phyloP scores from a whole-genome alignment of 805 yeast genomes.

The Tetrapisispora iriomotensis region DNA sequence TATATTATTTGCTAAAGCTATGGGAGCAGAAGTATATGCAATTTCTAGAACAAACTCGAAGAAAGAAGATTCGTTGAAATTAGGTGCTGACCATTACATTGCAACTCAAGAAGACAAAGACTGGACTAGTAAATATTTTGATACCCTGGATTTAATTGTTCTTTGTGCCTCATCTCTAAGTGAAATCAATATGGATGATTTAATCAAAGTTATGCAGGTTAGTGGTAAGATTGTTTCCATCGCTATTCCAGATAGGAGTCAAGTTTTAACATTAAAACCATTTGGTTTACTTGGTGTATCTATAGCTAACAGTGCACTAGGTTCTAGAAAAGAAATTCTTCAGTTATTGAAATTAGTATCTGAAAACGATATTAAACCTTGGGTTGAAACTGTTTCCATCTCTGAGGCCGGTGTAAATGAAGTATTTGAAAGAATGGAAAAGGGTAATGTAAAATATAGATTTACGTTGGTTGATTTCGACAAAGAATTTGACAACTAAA shows the following conservation, averaged over 20 bases:
- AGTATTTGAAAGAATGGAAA: conserved; percentile 39
- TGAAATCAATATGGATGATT: conserved; percentile 31
- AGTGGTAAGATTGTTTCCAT: conserved; percentile 31
- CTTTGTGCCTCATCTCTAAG: conserved; percentile 39
- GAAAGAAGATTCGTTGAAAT: conserved; percentile 38
- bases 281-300: conserved; percentile 15
- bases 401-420: conserved; percentile 33
- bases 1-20: conserved; percentile 44
- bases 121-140: conserved; percentile 30
- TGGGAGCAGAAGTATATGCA: conserved; percentile 52
- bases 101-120: conserved; percentile 43
- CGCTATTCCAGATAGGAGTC: conserved; percentile 15
- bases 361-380: conserved; percentile 35
- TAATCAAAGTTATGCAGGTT: conserved; percentile 22
- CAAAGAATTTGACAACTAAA: conserved; percentile 20
- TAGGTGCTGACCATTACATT: conserved; percentile 46
- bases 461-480: conserved; percentile 43
- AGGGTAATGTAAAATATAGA: conserved; percentile 46
- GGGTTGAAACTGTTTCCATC: conserved; percentile 44
- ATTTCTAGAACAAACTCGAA: conserved; percentile 43
- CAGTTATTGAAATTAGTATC: conserved; percentile 42
- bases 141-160: conserved; percentile 38
- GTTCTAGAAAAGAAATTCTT: conserved; percentile 37
- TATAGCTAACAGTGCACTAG: conserved; percentile 31
- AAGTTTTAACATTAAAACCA: conserved; percentile 10